A percentile compares a stretch with the other conserved stretches of the same genome.
phyloP scores from a whole-genome alignment of 345 rosid species.

The Combretum micranthum region DNA sequence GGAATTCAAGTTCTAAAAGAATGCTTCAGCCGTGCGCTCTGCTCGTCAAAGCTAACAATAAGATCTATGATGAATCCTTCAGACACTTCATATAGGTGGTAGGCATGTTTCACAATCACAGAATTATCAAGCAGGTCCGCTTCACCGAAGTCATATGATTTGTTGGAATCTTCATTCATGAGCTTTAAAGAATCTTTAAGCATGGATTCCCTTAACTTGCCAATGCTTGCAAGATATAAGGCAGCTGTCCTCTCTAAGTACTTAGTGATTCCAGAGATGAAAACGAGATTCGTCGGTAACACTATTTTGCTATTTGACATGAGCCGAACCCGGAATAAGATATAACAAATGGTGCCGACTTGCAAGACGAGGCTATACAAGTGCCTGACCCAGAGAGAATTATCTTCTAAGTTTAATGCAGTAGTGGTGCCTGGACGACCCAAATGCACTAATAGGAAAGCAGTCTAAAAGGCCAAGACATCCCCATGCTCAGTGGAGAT shows the following conservation, averaged over 20 bases:
- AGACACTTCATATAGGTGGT: slow-evolving; percentile 22
- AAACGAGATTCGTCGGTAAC: slow-evolving; percentile 28
- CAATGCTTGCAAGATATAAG: slow-evolving; percentile 42
- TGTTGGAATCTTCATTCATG: slow-evolving; percentile 26
- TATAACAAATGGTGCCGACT: slow-evolving; percentile 27
- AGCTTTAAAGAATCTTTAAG: slow-evolving; percentile 38
- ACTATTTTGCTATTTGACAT: slow-evolving; percentile 16
- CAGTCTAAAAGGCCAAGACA: too few relatives aligned
- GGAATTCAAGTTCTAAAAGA: too few relatives aligned
- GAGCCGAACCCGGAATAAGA: slow-evolving; percentile 19
- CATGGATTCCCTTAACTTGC: slow-evolving; percentile 44
- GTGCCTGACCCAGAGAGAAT: slow-evolving; percentile 50
- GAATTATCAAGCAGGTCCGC: slow-evolving; percentile 19
- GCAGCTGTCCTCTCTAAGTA: slow-evolving; percentile 48
- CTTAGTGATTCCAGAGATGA: slow-evolving; percentile 37
- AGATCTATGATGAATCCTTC: slow-evolving; percentile 48
- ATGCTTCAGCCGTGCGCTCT: too few relatives aligned
- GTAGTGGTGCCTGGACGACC: too few relatives aligned
- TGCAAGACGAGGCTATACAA: slow-evolving; percentile 35
- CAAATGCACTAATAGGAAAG: too few relatives aligned
- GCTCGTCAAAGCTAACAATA: not conserved
- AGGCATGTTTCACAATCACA: slow-evolving; percentile 29
- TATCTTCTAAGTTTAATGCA: too few relatives aligned
- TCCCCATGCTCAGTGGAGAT: too few relatives aligned
- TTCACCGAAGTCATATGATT: too few relatives aligned